Base-by-base conservation (phyloP, 169 alveolate species). In the Theileria sp. region DNA sequence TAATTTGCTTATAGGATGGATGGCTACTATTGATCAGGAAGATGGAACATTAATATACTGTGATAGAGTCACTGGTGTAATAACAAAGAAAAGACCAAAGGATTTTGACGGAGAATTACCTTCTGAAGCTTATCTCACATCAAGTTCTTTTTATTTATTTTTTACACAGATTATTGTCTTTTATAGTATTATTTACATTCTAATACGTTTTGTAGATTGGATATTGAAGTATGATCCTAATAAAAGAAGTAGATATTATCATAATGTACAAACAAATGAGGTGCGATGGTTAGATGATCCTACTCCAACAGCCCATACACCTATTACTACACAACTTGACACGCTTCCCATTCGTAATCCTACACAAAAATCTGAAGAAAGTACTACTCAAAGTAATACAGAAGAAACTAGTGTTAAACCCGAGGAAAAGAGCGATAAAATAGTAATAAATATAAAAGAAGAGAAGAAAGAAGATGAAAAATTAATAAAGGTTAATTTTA, bases 81-180 rank as follows among this genome's bases (percentile, higher is more conserved):
- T 58, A 69, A 82, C 88, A n/a, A 82, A 82, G 65, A 77, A 15
- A 64, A 67, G 82, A 7, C 90, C 90, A 1, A 36, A 54, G 26
- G 90, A 79, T 51, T 76, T 77, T 69, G 90, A 77, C 34, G 90
- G 90, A 34, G 69, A 19, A 12, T 26, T 84, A 26, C 82, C 87
- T 3, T 49, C 79, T 19, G n/a, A 76, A 9, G 77, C 79, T 23
- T 76, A 84, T 25, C 67, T 82, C 0, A 82, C 86, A 17, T 81
- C 88, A 21, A 76, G 88, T 81, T 19, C 80, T 81, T 21, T 25
- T n/a, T 68, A 19, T 19, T 1, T 0, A 28, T 15, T n/a, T n/a
- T n/a, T n/a, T n/a, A 36, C 49, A 36, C 8, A 36, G 49, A 36
- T 36, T 36, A 36, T 4, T 5, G 4, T 36, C 49, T 36, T 17